Conservation (phyloP, 495 filamentous ascomycete genomes). For the Penicillium goetzii region DNA sequence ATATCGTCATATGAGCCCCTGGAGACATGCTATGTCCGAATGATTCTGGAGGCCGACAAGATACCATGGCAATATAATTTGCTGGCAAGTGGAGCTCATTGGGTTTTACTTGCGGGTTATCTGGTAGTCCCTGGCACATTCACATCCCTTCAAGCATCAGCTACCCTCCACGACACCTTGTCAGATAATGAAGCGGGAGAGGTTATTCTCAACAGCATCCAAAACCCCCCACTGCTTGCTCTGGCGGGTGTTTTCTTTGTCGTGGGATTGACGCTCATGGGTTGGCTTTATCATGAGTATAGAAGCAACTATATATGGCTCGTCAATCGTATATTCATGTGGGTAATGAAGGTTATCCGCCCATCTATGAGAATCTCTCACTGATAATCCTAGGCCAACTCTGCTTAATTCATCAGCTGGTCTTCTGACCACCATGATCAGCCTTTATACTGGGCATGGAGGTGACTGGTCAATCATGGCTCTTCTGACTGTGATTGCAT, state of each 20-base stretch:
- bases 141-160: background rate
- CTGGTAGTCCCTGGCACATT: background rate
- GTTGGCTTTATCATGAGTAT: background rate
- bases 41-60: background rate
- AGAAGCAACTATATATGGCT: background rate
- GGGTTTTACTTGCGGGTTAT: background rate
- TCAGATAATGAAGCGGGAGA: background rate
- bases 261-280: background rate
- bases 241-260: background rate
- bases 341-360: background rate
- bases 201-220: background rate
- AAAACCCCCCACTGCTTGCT: background rate
- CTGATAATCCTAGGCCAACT: background rate
- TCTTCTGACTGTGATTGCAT: background rate
- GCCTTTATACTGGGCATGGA: background rate
- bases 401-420: background rate
- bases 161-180: background rate
- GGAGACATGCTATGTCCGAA: background rate
- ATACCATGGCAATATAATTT: background rate
- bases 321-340: background rate
- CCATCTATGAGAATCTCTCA: background rate
- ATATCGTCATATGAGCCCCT: background rate
- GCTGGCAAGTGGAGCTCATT: background rate
- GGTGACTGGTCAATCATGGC: slow-evolving; percentile 1
- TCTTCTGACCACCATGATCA: background rate